Evolutionary conservation across 345 rosid genomes (phyloP).

Genomic region (Hibiscus trionum): DNA sequence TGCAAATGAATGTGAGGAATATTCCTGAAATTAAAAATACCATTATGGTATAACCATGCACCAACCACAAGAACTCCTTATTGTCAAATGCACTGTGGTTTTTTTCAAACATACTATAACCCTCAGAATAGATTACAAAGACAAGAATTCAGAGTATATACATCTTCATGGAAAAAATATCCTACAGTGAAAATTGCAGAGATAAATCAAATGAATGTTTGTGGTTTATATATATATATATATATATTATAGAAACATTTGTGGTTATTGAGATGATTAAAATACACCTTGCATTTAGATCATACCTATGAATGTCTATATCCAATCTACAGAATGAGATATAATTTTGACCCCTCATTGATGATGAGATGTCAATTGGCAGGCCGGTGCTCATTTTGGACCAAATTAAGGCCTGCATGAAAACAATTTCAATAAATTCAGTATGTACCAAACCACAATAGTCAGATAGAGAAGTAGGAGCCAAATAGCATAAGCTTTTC

Average conservation of each 20-base stretch:
- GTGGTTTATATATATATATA: background rate
- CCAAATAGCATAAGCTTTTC: background rate
- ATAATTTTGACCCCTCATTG: conserved; percentile 76
- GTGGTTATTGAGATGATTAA: background rate
- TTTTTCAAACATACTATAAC: background rate
- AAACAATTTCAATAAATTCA: conserved; percentile 1
- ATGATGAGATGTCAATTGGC: conserved; percentile 87
- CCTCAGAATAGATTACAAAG: background rate
- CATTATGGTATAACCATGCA: background rate
- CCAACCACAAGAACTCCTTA: background rate
- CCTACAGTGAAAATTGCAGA: background rate
- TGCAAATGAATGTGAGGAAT: conserved; percentile 83
- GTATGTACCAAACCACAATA: background rate
- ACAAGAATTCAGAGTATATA: background rate
- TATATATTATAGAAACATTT: background rate
- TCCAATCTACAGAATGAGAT: conserved; percentile 83
- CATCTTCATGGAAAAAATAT: background rate
- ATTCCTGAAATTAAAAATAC: conserved; percentile 49
- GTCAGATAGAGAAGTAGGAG: conserved; percentile 6
- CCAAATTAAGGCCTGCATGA: conserved; percentile 88
- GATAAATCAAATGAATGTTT: background rate
- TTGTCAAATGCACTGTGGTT: background rate
- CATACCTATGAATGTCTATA: conserved; percentile 88
- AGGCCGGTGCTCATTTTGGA: conserved; percentile 99
- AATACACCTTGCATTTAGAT: background rate